Conservation (phyloP, 192 early-diverging fungal species). For the Irineochytrium annulatum region DNA sequence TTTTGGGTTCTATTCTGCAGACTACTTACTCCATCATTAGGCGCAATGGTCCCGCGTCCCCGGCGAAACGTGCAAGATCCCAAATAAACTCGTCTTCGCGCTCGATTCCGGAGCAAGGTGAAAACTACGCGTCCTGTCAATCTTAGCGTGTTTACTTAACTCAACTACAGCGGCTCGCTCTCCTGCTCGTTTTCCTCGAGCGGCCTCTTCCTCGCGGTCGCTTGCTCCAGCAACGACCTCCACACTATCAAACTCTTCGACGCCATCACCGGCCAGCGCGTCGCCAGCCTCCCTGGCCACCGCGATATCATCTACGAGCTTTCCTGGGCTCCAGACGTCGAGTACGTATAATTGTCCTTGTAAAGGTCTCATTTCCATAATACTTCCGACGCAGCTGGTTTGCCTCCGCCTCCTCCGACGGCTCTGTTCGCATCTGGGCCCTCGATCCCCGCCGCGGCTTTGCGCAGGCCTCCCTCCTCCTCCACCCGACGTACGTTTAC, state of each 20-base stretch:
- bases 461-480: constrained; percentile 9
- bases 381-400: constrained; percentile 22
- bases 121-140: not conserved
- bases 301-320: constrained; percentile 44
- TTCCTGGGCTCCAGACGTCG: constrained; percentile 37
- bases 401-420: constrained; percentile 43
- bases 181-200: constrained; percentile 38
- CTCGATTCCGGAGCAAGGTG: constrained; percentile 26
- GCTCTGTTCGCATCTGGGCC: constrained; percentile 39
- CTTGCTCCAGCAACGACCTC: constrained; percentile 10
- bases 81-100: constrained; percentile 38
- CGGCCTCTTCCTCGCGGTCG: constrained; percentile 41
- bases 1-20: not conserved
- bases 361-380: not conserved
- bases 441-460: constrained; percentile 13
- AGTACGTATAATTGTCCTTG: constrained; percentile 3
- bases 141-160: not conserved
- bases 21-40: too few species aligned
- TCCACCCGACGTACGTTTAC: constrained; percentile 45
- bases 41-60: constrained; percentile 33
- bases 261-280: constrained; percentile 28
- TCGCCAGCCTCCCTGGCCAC: constrained; percentile 40
- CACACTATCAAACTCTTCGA: constrained; percentile 44
- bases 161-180: constrained; percentile 32
- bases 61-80: constrained; percentile 39